Percentiles rank a stretch among this genome's conserved stretches.
Conservation (phyloP, 2,329 filamentous ascomycete genomes). For the Verticillium nubilum region DNA sequence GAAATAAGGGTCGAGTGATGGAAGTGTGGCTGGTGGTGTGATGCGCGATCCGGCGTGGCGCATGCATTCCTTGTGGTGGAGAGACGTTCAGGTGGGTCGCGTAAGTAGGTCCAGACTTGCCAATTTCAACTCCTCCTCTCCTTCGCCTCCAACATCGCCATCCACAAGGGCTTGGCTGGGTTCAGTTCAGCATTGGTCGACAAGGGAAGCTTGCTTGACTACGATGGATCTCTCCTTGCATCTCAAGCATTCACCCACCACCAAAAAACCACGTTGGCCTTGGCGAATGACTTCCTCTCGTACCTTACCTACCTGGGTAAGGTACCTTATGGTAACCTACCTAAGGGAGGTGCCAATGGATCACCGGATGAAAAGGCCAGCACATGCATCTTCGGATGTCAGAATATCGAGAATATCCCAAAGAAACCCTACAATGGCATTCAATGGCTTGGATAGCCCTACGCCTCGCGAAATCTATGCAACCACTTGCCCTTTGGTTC, state of each 20-base stretch:
- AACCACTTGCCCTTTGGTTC: background rate
- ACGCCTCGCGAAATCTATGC: too few species aligned
- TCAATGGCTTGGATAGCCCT: too few species aligned
- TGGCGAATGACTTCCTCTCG: background rate
- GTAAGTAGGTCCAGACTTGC: background rate
- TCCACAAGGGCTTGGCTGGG: background rate
- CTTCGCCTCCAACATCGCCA: background rate
- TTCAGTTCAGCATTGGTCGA: background rate
- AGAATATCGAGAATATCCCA: too few species aligned
- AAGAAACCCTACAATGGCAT: too few species aligned
- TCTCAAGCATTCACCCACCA: background rate
- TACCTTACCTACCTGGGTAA: too few species aligned
- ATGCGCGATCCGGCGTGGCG: background rate
- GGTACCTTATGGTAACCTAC: too few species aligned
- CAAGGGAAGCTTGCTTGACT: background rate
- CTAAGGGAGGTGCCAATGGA: too few species aligned
- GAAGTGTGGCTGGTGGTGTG: background rate
- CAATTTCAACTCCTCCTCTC: background rate
- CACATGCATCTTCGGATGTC: too few species aligned
- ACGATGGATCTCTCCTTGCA: background rate
- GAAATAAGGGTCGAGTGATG: background rate
- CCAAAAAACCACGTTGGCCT: background rate
- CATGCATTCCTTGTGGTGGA: background rate
- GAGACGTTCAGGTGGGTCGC: background rate
- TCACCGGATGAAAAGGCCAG: too few species aligned